phyloP scores from a whole-genome alignment of 495 filamentous ascomycete species.

The Thermochaetoides thermophila region DNA sequence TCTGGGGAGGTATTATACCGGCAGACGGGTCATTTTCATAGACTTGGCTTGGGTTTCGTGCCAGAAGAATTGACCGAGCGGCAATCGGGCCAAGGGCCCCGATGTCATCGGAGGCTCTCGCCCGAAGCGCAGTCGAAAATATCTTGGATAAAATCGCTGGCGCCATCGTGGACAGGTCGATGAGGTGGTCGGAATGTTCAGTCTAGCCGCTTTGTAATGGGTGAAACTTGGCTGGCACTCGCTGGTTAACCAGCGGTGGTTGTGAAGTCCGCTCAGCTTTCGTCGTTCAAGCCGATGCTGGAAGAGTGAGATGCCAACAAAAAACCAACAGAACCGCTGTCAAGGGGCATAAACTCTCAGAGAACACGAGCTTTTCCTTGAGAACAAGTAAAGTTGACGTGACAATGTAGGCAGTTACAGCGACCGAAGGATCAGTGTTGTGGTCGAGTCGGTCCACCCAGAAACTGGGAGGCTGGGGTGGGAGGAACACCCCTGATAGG shows the following conservation, averaged over 20 bases:
- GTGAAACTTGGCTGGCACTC: too few relatives aligned
- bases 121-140: conserved; percentile 4
- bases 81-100: conserved; percentile 24
- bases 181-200: too few relatives aligned
- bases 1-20: conserved; percentile 45
- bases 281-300: too few relatives aligned
- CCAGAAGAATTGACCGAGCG: conserved; percentile 24
- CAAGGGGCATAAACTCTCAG: background rate
- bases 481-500: too few relatives aligned
- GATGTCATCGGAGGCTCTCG: conserved; percentile 12
- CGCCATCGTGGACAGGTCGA: too few relatives aligned
- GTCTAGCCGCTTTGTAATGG: too few relatives aligned
- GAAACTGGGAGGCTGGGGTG: conserved; percentile 16
- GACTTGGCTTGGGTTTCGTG: conserved; percentile 14
- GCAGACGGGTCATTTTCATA: conserved; percentile 19
- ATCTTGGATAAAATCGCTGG: conserved; percentile 15
- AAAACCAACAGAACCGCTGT: too few relatives aligned
- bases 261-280: too few relatives aligned
- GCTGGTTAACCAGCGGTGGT: too few relatives aligned
- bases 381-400: background rate
- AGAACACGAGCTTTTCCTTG: background rate
- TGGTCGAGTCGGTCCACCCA: conserved; percentile 15
- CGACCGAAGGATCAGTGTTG: conserved; percentile 3
- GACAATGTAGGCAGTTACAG: background rate
- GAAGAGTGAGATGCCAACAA: too few relatives aligned